Conservation (phyloP, 1,284 basidiomycete species). For the Papiliotrema terrestris region DNA sequence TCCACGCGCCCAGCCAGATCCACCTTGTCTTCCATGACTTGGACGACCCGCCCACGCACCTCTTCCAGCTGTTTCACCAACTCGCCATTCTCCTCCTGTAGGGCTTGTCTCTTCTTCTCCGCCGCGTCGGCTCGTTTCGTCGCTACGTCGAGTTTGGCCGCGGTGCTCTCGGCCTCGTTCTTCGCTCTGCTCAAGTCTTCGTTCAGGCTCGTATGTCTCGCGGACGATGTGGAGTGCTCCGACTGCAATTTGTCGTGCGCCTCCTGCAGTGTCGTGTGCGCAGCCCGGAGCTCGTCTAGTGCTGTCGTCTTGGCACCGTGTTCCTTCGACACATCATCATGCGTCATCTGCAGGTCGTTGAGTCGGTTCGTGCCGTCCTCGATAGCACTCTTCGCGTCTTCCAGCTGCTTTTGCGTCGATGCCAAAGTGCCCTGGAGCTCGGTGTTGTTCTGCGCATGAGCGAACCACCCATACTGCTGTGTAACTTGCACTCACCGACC, state of each 20-base stretch:
- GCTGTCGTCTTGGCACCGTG: constrained; percentile 13
- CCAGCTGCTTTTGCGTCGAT: constrained; percentile 15
- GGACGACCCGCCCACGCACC: constrained; percentile 41
- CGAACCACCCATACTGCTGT: background rate
- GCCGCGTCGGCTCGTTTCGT: constrained; percentile 41
- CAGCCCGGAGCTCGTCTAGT: constrained; percentile 9
- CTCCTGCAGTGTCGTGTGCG: constrained; percentile 15
- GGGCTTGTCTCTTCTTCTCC: constrained; percentile 35
- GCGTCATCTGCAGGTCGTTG: constrained; percentile 18
- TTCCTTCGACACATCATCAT: constrained; percentile 12
- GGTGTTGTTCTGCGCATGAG: constrained; percentile 20
- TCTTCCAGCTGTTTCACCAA: constrained; percentile 48
- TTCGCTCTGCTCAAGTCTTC: constrained; percentile 10
- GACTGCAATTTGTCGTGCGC: constrained; percentile 15
- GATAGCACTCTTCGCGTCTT: constrained; percentile 11
- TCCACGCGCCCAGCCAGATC: constrained; percentile 32
- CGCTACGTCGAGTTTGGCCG: constrained; percentile 17
- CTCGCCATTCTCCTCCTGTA: constrained; percentile 46
- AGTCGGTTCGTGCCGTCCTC: constrained; percentile 5
- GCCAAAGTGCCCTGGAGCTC: constrained; percentile 20
- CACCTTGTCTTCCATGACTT: constrained; percentile 46
- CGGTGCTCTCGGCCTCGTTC: constrained; percentile 21
- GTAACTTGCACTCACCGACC: constrained; percentile 32
- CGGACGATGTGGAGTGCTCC: constrained; percentile 9
- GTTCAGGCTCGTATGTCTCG: constrained; percentile 10